Percentiles rank a stretch among this genome's conserved stretches.
Conservation (phyloP, 768 basidiomycete genomes). For the Russula earlei region DNA sequence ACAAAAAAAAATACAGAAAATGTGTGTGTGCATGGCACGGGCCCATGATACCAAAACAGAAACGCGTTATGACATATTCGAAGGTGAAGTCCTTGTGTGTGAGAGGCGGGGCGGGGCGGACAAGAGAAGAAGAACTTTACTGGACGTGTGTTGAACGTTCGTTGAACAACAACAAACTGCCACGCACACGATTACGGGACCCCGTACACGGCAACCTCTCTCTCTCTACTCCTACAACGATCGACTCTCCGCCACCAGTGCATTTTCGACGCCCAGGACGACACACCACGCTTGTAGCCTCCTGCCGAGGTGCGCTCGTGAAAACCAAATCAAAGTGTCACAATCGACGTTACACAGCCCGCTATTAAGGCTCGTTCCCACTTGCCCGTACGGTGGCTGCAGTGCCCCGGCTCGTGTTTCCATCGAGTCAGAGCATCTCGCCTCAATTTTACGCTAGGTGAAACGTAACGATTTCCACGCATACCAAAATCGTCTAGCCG, state of each 20-base stretch:
- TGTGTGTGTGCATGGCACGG: constrained; percentile 1
- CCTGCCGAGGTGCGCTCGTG: no score
- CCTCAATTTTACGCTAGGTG: neutral
- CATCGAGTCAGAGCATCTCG: neutral
- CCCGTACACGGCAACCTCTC: constrained; percentile 3
- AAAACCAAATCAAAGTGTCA: no score
- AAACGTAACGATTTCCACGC: neutral
- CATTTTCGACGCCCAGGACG: no score
- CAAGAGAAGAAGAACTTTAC: constrained; percentile 3
- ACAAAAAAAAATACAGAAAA: neutral
- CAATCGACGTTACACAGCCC: no score
- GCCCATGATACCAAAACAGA: neutral
- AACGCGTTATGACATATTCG: constrained; percentile 5
- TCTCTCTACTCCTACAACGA: no score
- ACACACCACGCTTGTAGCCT: no score
- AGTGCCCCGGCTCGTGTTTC: no score
- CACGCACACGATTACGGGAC: neutral
- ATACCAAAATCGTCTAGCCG: neutral
- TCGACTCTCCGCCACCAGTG: no score
- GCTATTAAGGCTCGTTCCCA: no score
- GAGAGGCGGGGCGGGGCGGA: neutral
- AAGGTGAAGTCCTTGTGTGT: neutral
- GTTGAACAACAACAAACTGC: neutral
- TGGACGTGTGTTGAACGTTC: constrained; percentile 2
- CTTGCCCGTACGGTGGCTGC: no score